Conservation (phyloP, 129 eudicot genomes). For the Chrysanthemum makinoi region DNA sequence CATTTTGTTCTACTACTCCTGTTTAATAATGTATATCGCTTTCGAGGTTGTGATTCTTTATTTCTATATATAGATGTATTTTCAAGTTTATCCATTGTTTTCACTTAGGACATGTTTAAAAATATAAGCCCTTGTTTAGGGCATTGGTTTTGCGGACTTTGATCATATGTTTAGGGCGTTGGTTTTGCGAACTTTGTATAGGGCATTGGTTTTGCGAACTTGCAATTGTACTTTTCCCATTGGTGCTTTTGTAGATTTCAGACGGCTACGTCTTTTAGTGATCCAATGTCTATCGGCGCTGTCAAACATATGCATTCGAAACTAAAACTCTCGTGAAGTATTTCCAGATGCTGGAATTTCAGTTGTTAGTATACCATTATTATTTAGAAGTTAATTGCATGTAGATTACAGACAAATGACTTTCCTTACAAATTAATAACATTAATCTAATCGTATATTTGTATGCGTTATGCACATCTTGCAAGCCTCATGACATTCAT, state of each 20-base stretch:
- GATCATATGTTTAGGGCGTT: not conserved
- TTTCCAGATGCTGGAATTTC: too few species aligned
- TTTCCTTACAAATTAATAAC: too few species aligned
- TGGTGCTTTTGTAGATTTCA: not conserved
- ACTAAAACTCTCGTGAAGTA: too few species aligned
- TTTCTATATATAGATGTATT: not conserved
- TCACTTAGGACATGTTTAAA: not conserved
- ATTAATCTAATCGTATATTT: too few species aligned
- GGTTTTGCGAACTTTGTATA: not conserved
- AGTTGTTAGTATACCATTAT: too few species aligned
- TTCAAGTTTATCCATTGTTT: slow-evolving; percentile 6
- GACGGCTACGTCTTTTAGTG: not conserved
- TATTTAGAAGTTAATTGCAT: too few species aligned
- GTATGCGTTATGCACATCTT: too few species aligned
- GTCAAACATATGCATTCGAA: not conserved
- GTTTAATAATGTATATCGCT: too few species aligned
- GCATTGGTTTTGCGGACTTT: slow-evolving; percentile 17
- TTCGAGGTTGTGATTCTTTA: slow-evolving; percentile 18
- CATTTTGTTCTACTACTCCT: too few species aligned
- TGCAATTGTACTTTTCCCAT: not conserved
- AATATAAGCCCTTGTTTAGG: slow-evolving; percentile 22
- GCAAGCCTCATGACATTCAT: too few species aligned
- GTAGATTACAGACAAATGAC: too few species aligned
- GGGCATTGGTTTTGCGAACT: not conserved
- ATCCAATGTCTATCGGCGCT: not conserved